phyloP scores from a whole-genome alignment of 441 rosid species.

The Gossypium trilobum region DNA sequence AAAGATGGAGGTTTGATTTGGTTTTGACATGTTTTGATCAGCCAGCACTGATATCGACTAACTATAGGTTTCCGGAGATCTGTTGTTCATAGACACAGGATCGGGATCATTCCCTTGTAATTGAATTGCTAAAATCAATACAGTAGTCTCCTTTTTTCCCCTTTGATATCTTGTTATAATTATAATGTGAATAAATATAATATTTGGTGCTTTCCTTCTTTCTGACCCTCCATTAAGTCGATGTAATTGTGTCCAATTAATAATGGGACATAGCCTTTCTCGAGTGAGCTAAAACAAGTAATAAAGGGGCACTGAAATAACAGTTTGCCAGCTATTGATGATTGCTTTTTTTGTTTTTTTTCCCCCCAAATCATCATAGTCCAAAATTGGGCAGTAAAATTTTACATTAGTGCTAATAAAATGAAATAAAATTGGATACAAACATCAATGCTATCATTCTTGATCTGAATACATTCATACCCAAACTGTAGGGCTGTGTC shows the following conservation, averaged over 20 bases:
- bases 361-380: too few species aligned
- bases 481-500: not conserved
- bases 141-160: not conserved
- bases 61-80: constrained; percentile 18
- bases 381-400: too few species aligned
- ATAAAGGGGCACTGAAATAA: too few species aligned
- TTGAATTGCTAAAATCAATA: constrained; percentile 2
- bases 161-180: not conserved
- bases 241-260: not conserved
- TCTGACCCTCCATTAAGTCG: not conserved
- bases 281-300: too few species aligned
- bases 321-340: too few species aligned
- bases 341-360: too few species aligned
- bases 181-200: constrained; percentile 12
- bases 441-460: not conserved
- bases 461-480: not conserved
- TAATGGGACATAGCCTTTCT: too few species aligned
- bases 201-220: not conserved
- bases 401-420: not conserved
- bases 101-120: not conserved
- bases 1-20: constrained; percentile 10
- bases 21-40: constrained; percentile 10
- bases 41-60: constrained; percentile 17
- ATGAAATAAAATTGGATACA: not conserved
- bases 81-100: constrained; percentile 17